Evolutionary conservation across 2,329 filamentous ascomycete genomes (phyloP).

Genomic region (Harringtonia aguacate): DNA sequence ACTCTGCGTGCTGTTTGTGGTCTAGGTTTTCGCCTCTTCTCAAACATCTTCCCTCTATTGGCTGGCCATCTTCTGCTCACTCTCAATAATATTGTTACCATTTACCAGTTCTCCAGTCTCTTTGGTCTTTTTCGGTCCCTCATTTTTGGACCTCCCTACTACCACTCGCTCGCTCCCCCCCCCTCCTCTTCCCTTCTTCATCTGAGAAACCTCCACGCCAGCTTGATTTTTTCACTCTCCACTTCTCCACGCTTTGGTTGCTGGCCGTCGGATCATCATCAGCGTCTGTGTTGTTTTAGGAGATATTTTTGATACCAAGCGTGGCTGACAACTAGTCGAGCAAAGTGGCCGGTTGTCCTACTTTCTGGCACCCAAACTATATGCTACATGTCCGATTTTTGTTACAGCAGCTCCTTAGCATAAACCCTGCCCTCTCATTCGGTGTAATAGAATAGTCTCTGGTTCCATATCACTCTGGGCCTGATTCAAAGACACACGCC

Average conservation of each 20-base stretch:
- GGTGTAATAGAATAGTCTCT: not conserved
- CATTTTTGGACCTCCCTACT: not conserved
- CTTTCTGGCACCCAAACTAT: not conserved
- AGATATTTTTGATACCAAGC: not conserved
- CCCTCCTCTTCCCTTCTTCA: not conserved
- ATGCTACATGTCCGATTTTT: not conserved
- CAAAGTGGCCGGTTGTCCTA: not conserved
- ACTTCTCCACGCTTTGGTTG: too few relatives aligned
- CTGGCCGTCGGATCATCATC: too few relatives aligned
- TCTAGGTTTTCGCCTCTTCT: too few relatives aligned
- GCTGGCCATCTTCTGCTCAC: too few relatives aligned
- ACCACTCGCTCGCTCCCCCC: not conserved
- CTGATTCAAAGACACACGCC: not conserved
- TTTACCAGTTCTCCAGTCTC: too few relatives aligned
- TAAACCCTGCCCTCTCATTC: not conserved
- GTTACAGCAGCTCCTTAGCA: not conserved
- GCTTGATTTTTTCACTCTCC: not conserved
- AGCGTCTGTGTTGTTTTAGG: too few relatives aligned
- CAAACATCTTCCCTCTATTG: too few relatives aligned
- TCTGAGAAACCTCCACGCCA: not conserved
- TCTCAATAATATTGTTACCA: too few relatives aligned
- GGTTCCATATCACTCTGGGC: too few relatives aligned
- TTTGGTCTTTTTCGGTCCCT: not conserved
- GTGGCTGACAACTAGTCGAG: not conserved
- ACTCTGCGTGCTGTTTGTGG: not conserved